Evolutionary conservation across 176 grass and related monocot species (phyloP).

Genomic region (Phragmites australis): DNA sequence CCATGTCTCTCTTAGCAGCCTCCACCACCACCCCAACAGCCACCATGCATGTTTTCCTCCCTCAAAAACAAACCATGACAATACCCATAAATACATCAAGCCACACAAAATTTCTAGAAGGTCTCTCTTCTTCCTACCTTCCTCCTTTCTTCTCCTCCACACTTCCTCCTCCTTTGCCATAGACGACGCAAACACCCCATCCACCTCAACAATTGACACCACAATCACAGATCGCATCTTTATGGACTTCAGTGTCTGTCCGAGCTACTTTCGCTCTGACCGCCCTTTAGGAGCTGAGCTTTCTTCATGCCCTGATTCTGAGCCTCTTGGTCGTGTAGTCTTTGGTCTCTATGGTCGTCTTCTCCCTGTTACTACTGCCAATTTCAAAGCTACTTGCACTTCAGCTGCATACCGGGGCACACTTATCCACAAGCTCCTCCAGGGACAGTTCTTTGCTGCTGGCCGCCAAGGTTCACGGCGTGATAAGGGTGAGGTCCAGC

Average conservation of each 20-base stretch:
- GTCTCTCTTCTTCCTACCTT: slow-evolving; percentile 32
- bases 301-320: slow-evolving; percentile 77
- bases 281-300: slow-evolving; percentile 71
- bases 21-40: slow-evolving; percentile 20
- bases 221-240: slow-evolving; percentile 79
- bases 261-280: slow-evolving; percentile 77
- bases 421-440: slow-evolving; percentile 82
- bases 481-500: slow-evolving; percentile 80
- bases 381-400: slow-evolving; percentile 76
- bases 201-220: slow-evolving; percentile 43
- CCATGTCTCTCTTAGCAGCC: slow-evolving; percentile 13
- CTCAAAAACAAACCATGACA: slow-evolving; percentile 33
- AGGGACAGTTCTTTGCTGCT: slow-evolving; percentile 84
- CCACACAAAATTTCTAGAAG: slow-evolving; percentile 36
- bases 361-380: slow-evolving; percentile 68
- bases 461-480: slow-evolving; percentile 68
- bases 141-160: slow-evolving; percentile 43
- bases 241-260: slow-evolving; percentile 91
- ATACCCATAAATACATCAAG: slow-evolving; percentile 19
- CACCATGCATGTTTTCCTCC: slow-evolving; percentile 25
- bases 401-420: slow-evolving; percentile 76
- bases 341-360: slow-evolving; percentile 89
- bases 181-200: slow-evolving; percentile 38
- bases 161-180: slow-evolving; percentile 37
- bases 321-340: slow-evolving; percentile 81